phyloP scores from a whole-genome alignment of 78 protist genomes.

The Cavenderia fasciculata region DNA sequence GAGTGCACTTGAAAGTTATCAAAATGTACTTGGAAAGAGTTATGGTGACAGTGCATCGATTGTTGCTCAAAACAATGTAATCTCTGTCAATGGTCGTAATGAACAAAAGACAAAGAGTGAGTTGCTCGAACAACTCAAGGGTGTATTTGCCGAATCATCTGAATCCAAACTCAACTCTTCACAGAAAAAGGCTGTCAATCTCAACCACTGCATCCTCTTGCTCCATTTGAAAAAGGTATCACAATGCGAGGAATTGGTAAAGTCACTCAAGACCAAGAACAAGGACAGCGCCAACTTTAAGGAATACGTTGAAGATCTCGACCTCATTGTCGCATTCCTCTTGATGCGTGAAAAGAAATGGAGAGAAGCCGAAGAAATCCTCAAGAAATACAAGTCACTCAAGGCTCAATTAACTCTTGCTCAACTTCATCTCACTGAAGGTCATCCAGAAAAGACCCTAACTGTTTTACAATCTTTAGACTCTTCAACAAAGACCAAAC shows the following conservation, averaged over 20 bases:
- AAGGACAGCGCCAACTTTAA: neutral
- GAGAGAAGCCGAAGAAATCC: conserved; percentile 40
- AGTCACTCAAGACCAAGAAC: conserved; percentile 5
- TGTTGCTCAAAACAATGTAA: conserved; percentile 18
- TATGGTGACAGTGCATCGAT: conserved; percentile 44
- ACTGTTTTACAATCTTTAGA: conserved; percentile 29
- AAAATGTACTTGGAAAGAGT: neutral
- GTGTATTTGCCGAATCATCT: conserved; percentile 4
- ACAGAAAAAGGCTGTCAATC: conserved; percentile 20
- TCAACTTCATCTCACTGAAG: conserved; percentile 29
- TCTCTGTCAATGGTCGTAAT: neutral
- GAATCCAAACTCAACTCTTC: conserved; percentile 18
- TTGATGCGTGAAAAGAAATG: conserved; percentile 61
- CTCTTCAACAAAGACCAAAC: neutral
- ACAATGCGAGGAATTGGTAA: conserved; percentile 60
- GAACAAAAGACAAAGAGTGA: neutral
- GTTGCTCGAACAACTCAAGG: conserved; percentile 3
- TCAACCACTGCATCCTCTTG: conserved; percentile 11
- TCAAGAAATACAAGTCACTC: neutral
- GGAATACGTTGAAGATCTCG: conserved; percentile 20
- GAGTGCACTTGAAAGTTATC: conserved; percentile 17
- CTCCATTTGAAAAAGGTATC: conserved; percentile 28
- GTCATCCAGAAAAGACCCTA: conserved; percentile 8
- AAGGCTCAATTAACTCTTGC: conserved; percentile 33
- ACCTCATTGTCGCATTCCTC: neutral